A percentile compares a stretch with the other conserved stretches of the same genome.
Evolutionary conservation across 768 basidiomycete species (phyloP).

Genomic region (Jaapia argillacea): DNA sequence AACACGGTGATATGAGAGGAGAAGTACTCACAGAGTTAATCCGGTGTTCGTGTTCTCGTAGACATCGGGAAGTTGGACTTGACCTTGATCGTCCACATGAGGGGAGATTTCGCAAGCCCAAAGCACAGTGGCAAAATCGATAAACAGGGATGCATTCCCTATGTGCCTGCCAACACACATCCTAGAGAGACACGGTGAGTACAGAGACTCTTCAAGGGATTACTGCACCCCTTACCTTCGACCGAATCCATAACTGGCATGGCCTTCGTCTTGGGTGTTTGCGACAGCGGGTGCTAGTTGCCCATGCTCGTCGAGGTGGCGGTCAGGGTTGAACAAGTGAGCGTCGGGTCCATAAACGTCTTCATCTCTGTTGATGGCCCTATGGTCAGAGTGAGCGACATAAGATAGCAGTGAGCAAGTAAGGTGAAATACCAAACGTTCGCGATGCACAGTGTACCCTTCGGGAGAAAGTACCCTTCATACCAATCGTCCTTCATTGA

Average conservation of each 20-base stretch:
- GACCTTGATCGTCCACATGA: conserved; percentile 6
- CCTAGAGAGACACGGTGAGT: conserved; percentile 2
- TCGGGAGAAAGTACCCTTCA: conserved; percentile 17
- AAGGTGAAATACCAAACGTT: conserved; percentile 9
- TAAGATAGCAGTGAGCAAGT: not conserved
- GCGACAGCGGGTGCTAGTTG: conserved; percentile 9
- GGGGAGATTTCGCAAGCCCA: conserved; percentile 14
- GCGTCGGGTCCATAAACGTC: conserved; percentile 18
- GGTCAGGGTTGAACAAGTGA: conserved; percentile 13
- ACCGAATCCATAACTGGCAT: conserved; percentile 20
- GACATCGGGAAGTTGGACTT: conserved; percentile 6
- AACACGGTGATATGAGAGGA: not conserved
- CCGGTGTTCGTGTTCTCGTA: conserved; percentile 8
- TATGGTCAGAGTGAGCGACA: not conserved
- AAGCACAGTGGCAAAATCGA: conserved; percentile 20
- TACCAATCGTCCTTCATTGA: conserved; percentile 13
- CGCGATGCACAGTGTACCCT: conserved; percentile 12
- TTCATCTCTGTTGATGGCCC: conserved; percentile 17
- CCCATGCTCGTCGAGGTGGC: conserved; percentile 17
- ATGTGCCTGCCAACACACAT: conserved; percentile 24
- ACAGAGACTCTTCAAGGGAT: not conserved
- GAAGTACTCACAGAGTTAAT: conserved; percentile 9
- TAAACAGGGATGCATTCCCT: conserved; percentile 24
- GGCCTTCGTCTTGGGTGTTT: conserved; percentile 21
- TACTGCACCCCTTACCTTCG: conserved; percentile 7